phyloP scores from a whole-genome alignment of 306 rosid species.

The Adenanthera pavonina region DNA sequence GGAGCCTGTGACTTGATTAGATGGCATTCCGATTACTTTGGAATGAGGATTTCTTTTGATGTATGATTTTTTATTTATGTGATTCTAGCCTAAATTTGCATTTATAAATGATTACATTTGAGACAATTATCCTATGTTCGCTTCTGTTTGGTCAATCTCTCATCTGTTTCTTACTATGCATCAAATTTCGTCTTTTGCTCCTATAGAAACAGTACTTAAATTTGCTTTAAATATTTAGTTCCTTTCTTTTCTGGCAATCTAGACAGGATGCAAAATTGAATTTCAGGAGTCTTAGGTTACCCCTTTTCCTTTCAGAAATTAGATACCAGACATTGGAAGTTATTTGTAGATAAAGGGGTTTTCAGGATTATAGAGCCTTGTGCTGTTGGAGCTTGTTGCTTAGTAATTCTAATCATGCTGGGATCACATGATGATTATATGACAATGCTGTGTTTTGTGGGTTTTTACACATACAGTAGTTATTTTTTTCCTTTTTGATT shows the following conservation, averaged over 20 bases:
- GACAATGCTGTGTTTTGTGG: constrained; percentile 17
- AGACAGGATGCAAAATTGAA: background rate
- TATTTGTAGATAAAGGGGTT: constrained; percentile 14
- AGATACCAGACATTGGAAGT: background rate
- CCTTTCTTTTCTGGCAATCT: background rate
- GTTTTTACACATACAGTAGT: constrained; percentile 4
- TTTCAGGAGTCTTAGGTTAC: background rate
- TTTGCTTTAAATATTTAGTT: background rate
- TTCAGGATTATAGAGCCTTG: background rate
- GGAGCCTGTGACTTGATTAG: background rate
- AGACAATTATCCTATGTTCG: background rate
- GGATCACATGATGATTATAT: constrained; percentile 15
- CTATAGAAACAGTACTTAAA: background rate
- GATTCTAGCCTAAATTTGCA: background rate
- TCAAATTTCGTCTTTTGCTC: background rate
- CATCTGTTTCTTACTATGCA: background rate
- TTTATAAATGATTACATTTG: too few species aligned
- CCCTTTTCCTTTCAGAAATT: background rate
- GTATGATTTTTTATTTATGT: background rate
- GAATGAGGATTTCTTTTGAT: background rate
- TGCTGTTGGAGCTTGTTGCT: constrained; percentile 17
- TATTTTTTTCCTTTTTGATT: background rate
- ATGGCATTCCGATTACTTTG: background rate
- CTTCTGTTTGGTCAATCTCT: background rate
- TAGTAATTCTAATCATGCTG: background rate